Evolutionary conservation across 2,329 filamentous ascomycete species (phyloP).

Genomic region (Apiospora marii): DNA sequence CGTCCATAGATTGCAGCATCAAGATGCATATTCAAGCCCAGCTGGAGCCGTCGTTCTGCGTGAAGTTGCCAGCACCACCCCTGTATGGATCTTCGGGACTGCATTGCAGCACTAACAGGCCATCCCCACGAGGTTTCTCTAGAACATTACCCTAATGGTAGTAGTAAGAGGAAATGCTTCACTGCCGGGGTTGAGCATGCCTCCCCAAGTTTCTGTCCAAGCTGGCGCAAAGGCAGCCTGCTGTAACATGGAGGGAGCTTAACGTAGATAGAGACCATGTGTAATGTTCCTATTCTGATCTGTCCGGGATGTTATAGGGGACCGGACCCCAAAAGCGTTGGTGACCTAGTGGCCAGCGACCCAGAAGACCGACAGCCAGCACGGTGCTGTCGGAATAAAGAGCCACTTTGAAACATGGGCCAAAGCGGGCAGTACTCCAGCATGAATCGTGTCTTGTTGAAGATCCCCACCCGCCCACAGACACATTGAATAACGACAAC

Average conservation of each 20-base stretch:
- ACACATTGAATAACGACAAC: background rate
- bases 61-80: constrained; percentile 1
- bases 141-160: constrained; percentile 15
- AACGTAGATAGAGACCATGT: background rate
- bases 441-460: constrained; percentile 18
- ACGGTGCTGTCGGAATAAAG: constrained; percentile 15
- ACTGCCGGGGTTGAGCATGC: background rate
- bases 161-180: background rate
- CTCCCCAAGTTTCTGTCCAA: background rate
- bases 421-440: constrained; percentile 19
- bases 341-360: background rate
- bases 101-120: constrained; percentile 5
- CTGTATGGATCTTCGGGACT: constrained; percentile 16
- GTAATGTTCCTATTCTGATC: background rate
- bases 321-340: background rate
- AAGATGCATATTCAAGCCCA: constrained; percentile 20
- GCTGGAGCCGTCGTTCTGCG: constrained; percentile 10
- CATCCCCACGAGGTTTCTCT: constrained; percentile 16
- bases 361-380: background rate
- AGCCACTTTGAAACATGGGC: constrained; percentile 21
- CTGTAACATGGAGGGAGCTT: background rate
- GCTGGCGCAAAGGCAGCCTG: background rate
- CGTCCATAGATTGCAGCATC: constrained; percentile 16
- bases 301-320: background rate
- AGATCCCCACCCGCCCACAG: constrained; percentile 6